These are phyloP conservation scores for Thyridium curvatum DNA, from an alignment of 2,329 filamentous ascomycete genomes.

Conservation along the genomic window DNA sequence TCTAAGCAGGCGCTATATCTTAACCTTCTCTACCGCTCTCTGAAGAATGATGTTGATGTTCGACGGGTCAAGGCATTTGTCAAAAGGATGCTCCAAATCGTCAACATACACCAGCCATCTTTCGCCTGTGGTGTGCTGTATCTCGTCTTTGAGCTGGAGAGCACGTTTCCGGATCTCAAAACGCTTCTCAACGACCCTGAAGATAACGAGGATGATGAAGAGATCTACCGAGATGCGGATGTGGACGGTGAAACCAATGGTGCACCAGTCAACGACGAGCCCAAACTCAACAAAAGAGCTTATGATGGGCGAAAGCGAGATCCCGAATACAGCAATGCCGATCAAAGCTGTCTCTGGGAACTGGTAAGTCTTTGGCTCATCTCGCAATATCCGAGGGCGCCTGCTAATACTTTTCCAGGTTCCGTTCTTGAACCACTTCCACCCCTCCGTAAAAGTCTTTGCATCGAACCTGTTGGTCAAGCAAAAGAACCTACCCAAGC, in stretches of 20 bases:
- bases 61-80: slow-evolving; percentile 93
- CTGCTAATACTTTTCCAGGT: slow-evolving; percentile 20
- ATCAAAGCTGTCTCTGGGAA: slow-evolving; percentile 91
- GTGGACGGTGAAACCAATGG: slow-evolving; percentile 46
- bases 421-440: slow-evolving; percentile 76
- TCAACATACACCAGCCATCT: slow-evolving; percentile 82
- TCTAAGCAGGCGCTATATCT: slow-evolving; percentile 95
- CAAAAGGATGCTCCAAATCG: slow-evolving; percentile 83
- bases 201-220: slow-evolving; percentile 67
- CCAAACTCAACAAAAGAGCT: slow-evolving; percentile 7
- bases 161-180: slow-evolving; percentile 72
- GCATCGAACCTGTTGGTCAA: slow-evolving; percentile 65
- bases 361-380: slow-evolving; percentile 44
- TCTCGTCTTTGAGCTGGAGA: slow-evolving; percentile 73
- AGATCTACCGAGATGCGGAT: slow-evolving; percentile 39
- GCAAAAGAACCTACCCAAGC: slow-evolving; percentile 73
- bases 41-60: slow-evolving; percentile 86
- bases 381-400: no score
- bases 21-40: slow-evolving; percentile 79
- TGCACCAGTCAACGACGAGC: slow-evolving; percentile 8
- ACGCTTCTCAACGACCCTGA: slow-evolving; percentile 77
- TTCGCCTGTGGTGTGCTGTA: slow-evolving; percentile 94
- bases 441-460: slow-evolving; percentile 85
- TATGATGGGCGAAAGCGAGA: slow-evolving; percentile 92
- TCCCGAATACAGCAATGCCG: slow-evolving; percentile 88